Percentiles rank a stretch among this genome's conserved stretches.
phyloP scores from a whole-genome alignment of 495 filamentous ascomycete genomes.

The Trichoderma reesei region DNA sequence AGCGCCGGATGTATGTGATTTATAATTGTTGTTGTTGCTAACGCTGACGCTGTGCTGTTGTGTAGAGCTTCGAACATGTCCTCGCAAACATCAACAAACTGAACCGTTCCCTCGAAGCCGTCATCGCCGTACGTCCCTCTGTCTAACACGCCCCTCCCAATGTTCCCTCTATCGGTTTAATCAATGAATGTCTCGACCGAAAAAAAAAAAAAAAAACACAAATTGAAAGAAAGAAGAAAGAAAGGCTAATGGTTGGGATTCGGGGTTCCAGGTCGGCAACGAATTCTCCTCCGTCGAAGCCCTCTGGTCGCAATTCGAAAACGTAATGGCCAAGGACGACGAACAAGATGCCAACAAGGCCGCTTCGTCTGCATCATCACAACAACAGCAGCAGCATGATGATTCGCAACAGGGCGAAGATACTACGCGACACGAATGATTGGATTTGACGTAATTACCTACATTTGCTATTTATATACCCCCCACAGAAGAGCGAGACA shows the following conservation, averaged over 20 bases:
- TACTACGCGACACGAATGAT: constrained; percentile 17
- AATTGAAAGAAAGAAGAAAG: background rate
- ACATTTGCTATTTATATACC: background rate
- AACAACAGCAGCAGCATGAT: constrained; percentile 20
- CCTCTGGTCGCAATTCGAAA: constrained; percentile 94
- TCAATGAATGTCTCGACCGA: no score
- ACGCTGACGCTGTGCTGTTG: background rate
- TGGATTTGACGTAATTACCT: background rate
- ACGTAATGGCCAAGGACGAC: constrained; percentile 76
- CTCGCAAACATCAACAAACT: constrained; percentile 93
- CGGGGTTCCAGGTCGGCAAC: constrained; percentile 63
- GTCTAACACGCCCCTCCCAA: background rate
- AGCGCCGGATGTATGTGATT: background rate
- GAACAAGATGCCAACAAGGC: constrained; percentile 32
- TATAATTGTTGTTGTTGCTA: background rate
- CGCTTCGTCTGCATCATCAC: no score
- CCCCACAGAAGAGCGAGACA: no score
- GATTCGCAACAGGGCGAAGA: constrained; percentile 18
- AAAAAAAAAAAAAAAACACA: background rate
- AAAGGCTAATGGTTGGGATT: background rate
- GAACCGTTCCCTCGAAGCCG: constrained; percentile 83
- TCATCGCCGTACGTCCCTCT: constrained; percentile 60
- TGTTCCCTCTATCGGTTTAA: no score
- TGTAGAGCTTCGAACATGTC: constrained; percentile 80
- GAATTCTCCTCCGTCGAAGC: constrained; percentile 96